Conservation (phyloP, 2,329 filamentous ascomycete species). For the Beauveria brongniartii region DNA sequence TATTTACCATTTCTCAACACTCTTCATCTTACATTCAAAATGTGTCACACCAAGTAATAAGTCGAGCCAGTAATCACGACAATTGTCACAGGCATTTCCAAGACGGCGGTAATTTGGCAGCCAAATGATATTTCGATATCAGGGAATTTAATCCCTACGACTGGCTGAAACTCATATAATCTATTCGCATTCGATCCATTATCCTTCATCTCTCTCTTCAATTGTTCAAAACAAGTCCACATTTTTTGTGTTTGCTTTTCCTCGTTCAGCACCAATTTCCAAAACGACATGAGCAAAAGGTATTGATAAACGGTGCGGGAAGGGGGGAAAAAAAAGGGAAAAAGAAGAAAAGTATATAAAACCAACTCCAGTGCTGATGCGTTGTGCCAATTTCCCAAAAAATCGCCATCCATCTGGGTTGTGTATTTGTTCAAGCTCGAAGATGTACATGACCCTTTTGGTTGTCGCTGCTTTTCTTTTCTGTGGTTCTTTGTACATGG, state of each 20-base stretch:
- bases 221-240: too few relatives aligned
- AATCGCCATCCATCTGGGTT: not conserved
- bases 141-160: not conserved
- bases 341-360: not conserved
- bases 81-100: too few relatives aligned
- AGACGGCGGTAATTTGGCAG: not conserved
- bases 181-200: constrained; percentile 1
- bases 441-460: not conserved
- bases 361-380: constrained; percentile 8
- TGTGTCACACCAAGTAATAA: not conserved
- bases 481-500: not conserved
- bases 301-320: too few relatives aligned
- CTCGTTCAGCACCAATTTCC: too few relatives aligned
- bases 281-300: too few relatives aligned
- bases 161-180: not conserved
- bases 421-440: not conserved
- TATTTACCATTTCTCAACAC: not conserved
- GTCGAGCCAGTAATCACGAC: too few relatives aligned
- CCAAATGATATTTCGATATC: not conserved
- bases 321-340: not conserved
- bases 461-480: too few relatives aligned
- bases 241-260: too few relatives aligned
- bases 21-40: not conserved
- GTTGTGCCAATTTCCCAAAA: not conserved
- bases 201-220: not conserved